These are phyloP conservation scores for Coffea canephora DNA, from an alignment of 257 asterid genomes.

Conservation along the genomic window DNA sequence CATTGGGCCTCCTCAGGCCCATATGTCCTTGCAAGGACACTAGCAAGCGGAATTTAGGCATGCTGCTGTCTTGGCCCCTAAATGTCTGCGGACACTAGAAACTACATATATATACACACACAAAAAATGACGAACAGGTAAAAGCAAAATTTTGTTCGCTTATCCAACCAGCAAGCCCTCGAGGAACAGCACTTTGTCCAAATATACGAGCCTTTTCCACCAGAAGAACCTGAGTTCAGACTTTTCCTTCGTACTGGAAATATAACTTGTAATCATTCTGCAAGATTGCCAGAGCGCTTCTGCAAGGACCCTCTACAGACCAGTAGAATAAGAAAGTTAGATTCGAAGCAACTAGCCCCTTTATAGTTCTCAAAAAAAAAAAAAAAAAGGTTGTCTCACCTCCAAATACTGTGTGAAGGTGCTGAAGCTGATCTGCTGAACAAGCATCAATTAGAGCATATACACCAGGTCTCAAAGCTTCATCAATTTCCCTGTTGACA, in stretches of 20 bases:
- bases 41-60: too few relatives aligned
- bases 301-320: constrained; percentile 88
- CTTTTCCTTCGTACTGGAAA: constrained; percentile 85
- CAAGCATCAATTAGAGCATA: constrained; percentile 80
- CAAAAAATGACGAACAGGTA: too few relatives aligned
- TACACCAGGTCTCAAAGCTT: constrained; percentile 79
- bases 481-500: constrained; percentile 71
- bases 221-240: constrained; percentile 32
- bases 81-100: too few relatives aligned
- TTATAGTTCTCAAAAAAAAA: neutral
- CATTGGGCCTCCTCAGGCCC: too few relatives aligned
- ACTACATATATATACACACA: too few relatives aligned
- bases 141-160: neutral
- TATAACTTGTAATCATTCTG: constrained; percentile 75
- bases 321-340: constrained; percentile 8
- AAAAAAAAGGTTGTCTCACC: constrained; percentile 39
- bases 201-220: too few relatives aligned
- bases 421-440: constrained; percentile 72
- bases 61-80: too few relatives aligned
- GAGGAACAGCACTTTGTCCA: too few relatives aligned
- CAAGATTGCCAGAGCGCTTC: constrained; percentile 62
- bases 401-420: constrained; percentile 81
- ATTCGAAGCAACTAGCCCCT: neutral
- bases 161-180: neutral
- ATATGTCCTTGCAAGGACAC: too few relatives aligned